These are phyloP conservation scores for Pelagomonas calceolata DNA, from an alignment of 108 stramenopile genomes.

Conservation along the genomic window DNA sequence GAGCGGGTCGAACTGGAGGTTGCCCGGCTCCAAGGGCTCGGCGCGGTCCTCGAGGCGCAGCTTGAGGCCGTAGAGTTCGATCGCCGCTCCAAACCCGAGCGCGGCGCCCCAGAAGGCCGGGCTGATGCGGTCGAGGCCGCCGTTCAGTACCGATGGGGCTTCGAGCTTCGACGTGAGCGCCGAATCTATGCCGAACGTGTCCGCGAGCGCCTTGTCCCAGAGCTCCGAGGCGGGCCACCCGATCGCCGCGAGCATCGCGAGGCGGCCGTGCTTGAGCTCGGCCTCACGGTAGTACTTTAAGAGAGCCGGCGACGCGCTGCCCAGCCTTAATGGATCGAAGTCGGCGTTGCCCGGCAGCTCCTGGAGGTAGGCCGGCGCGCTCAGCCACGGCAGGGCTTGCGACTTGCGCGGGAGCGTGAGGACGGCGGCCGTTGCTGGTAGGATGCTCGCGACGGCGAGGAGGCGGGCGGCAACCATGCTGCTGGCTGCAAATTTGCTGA, in stretches of 20 bases:
- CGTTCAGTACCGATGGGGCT: slow-evolving; percentile 64
- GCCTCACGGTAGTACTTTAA: slow-evolving; percentile 17
- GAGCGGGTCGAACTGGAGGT: slow-evolving; percentile 71
- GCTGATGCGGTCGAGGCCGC: slow-evolving; percentile 64
- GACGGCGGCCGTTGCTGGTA: too few relatives aligned
- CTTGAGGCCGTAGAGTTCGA: slow-evolving; percentile 56
- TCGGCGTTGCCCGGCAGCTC: slow-evolving; percentile 61
- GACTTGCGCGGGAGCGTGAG: neutral
- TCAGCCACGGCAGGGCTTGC: neutral
- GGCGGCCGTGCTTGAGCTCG: slow-evolving; percentile 57
- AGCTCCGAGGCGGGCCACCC: slow-evolving; percentile 66
- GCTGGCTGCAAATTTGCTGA: too few relatives aligned
- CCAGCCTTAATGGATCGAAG: slow-evolving; percentile 55
- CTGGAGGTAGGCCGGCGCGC: neutral
- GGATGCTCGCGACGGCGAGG: too few relatives aligned
- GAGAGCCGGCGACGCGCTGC: neutral
- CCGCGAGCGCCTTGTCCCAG: slow-evolving; percentile 25
- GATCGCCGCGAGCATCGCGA: slow-evolving; percentile 65
- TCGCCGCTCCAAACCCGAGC: slow-evolving; percentile 50
- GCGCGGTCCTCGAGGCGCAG: slow-evolving; percentile 27
- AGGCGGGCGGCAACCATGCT: too few relatives aligned
- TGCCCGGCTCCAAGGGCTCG: slow-evolving; percentile 49
- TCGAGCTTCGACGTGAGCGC: slow-evolving; percentile 20
- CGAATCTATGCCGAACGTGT: neutral
- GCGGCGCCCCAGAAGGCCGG: slow-evolving; percentile 64